Evolutionary conservation across 2,329 filamentous ascomycete species (phyloP), one percentile per base, ranked within the genome.

Genomic region (Stachybotrys chlorohalonatus): DNA sequence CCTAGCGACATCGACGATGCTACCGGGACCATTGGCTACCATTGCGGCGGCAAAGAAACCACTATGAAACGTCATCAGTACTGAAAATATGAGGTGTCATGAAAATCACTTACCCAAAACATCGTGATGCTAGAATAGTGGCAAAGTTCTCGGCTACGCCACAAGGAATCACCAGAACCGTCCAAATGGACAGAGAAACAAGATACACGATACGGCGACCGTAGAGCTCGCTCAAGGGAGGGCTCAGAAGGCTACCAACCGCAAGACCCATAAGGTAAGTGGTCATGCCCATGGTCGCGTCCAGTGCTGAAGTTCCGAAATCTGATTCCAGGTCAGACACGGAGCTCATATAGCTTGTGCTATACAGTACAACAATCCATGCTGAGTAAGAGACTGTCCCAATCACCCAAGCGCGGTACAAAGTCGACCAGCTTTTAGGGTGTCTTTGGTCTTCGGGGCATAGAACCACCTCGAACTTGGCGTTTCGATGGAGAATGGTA

Each of bases 1-100:
- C 11, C 77, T 79, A 11, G 87, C 83, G 49, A 94, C 85, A 66
- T 95, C 90, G 11, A 86, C 83, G 8, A 94, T 79, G 7, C 87
- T 88, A 1, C 89, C 90, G 0, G 89, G 88, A 1, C 86, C 82
- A 64, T 92, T 93, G 2, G 83, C 81, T 15, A 94, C 83, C 80
- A 92, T 85, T 42, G 86, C 87, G 6, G 86, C 80, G 5, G 87
- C 49, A 36, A 57, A 86, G 52, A 89, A 15, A 30, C 49, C 49
- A 51, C 49, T 51, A n/a, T 9, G 31, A 32, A 9, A 11, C 13
- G 2, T 13, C 32, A 31, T 51, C 24, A 51, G 31, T 36, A 3
- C 36, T 42, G 9, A 9, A 5, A 42, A 42, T 5, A 13, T 42
- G 36, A 51, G 7, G 24, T 5, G 2, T 7, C 24, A 4, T 17